These are phyloP conservation scores for Talaromyces adpressus DNA, from an alignment of 495 filamentous ascomycete genomes.

Conservation along the genomic window DNA sequence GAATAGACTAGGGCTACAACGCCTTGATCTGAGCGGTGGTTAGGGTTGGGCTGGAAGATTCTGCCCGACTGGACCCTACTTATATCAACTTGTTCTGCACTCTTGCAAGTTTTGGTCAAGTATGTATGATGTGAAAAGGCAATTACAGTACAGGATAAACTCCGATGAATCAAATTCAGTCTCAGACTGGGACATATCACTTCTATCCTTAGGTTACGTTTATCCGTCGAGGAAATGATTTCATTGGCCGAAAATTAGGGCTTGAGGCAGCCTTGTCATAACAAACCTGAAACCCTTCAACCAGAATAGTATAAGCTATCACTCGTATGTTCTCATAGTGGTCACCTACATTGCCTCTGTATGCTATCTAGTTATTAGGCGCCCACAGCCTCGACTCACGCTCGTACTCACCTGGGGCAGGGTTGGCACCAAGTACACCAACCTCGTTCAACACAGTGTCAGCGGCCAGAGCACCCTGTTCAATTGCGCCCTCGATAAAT, in stretches of 20 bases:
- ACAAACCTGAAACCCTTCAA: neutral
- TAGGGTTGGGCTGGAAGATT: neutral
- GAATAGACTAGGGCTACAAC: neutral
- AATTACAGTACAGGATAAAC: neutral
- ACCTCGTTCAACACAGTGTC: too few species aligned
- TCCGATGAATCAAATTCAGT: neutral
- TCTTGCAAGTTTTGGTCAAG: neutral
- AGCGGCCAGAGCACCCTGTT: conserved; percentile 12
- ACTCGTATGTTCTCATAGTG: neutral
- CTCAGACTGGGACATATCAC: neutral
- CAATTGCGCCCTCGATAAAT: conserved; percentile 26
- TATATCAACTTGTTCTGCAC: neutral
- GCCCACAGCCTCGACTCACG: too few species aligned
- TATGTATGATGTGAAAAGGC: neutral
- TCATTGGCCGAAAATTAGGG: neutral
- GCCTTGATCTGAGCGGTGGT: neutral
- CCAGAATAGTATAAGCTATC: neutral
- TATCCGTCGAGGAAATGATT: neutral
- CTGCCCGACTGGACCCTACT: neutral
- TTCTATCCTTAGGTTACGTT: neutral
- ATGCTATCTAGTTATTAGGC: too few species aligned
- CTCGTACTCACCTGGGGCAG: too few species aligned
- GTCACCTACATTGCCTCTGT: neutral
- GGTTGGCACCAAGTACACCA: too few species aligned
- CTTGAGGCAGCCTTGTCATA: neutral